Percentiles rank a stretch among this genome's conserved stretches.
Evolutionary conservation across 1,284 basidiomycete species (phyloP).

Genomic region (Singerocomus inundabilis): DNA sequence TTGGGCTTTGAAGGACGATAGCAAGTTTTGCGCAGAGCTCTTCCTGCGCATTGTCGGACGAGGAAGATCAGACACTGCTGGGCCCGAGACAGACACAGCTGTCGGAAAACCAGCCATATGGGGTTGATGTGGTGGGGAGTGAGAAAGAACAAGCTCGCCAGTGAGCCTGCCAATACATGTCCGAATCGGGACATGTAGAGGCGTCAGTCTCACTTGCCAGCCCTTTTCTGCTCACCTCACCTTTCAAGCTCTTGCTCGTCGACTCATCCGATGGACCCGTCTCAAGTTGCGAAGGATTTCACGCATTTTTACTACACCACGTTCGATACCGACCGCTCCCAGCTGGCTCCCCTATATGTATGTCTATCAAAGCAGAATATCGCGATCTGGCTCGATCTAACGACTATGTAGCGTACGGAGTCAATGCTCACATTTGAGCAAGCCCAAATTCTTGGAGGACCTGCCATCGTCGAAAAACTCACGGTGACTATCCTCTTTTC

Average conservation of each 20-base stretch:
- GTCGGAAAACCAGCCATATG: constrained; percentile 21
- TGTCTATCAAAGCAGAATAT: constrained; percentile 32
- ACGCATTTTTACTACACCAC: constrained; percentile 72
- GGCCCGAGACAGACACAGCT: constrained; percentile 10
- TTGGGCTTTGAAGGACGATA: constrained; percentile 67
- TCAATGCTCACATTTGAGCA: constrained; percentile 95
- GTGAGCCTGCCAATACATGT: not conserved
- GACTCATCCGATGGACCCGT: constrained; percentile 67
- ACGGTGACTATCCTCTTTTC: constrained; percentile 45
- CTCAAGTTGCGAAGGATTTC: constrained; percentile 64
- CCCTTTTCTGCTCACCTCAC: not conserved
- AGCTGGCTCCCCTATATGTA: constrained; percentile 71
- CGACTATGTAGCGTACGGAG: constrained; percentile 56
- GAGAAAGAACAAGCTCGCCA: not conserved
- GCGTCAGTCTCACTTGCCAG: constrained; percentile 2
- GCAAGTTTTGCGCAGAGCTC: constrained; percentile 78
- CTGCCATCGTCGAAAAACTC: constrained; percentile 78
- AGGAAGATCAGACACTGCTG: constrained; percentile 30
- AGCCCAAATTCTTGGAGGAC: constrained; percentile 56
- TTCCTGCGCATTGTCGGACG: constrained; percentile 75
- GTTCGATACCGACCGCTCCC: constrained; percentile 62
- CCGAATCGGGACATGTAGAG: constrained; percentile 22
- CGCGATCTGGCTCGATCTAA: constrained; percentile 27
- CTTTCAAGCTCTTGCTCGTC: constrained; percentile 8
- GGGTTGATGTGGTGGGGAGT: not conserved